Evolutionary conservation across 1,284 basidiomycete genomes (phyloP).

Genomic region (Vanrija sp.): DNA sequence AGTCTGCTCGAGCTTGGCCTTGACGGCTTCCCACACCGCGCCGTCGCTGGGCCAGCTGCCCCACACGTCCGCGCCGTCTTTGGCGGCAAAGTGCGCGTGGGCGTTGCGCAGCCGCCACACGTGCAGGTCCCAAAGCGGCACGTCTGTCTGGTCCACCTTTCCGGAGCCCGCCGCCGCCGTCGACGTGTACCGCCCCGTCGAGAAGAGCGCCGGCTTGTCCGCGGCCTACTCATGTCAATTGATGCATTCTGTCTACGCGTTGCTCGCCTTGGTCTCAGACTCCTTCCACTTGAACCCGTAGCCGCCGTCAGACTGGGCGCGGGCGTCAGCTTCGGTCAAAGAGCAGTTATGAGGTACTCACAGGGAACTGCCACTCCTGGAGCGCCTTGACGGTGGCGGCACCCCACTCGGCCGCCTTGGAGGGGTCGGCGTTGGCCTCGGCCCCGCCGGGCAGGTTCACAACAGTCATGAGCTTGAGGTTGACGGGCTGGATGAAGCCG

Average conservation of each 20-base stretch:
- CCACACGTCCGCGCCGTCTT: conserved; percentile 23
- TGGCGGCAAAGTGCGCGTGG: conserved; percentile 24
- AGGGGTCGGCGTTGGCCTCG: conserved; percentile 56
- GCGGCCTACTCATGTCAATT: conserved; percentile 1
- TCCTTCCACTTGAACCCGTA: conserved; percentile 39
- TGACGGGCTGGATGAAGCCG: conserved; percentile 69
- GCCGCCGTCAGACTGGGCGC: conserved; percentile 33
- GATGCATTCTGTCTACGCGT: conserved; percentile 3
- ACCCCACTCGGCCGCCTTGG: conserved; percentile 64
- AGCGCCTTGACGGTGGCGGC: conserved; percentile 63
- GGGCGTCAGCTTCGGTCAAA: conserved; percentile 8
- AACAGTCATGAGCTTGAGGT: conserved; percentile 61
- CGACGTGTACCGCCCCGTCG: conserved; percentile 39
- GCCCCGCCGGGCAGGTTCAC: conserved; percentile 64
- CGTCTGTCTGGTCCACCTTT: background rate
- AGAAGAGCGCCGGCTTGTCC: conserved; percentile 27
- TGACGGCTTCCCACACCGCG: conserved; percentile 19
- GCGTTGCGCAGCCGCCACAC: conserved; percentile 30
- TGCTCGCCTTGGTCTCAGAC: conserved; percentile 7
- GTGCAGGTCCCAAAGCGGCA: conserved; percentile 34
- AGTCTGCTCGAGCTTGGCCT: conserved; percentile 10
- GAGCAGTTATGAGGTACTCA: conserved; percentile 16
- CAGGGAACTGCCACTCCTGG: conserved; percentile 57
- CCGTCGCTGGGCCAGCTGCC: conserved; percentile 31
- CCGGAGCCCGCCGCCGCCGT: conserved; percentile 12